Evolutionary conservation across 2,329 filamentous ascomycete species (phyloP).

Genomic region (Cyphellophora europaea): DNA sequence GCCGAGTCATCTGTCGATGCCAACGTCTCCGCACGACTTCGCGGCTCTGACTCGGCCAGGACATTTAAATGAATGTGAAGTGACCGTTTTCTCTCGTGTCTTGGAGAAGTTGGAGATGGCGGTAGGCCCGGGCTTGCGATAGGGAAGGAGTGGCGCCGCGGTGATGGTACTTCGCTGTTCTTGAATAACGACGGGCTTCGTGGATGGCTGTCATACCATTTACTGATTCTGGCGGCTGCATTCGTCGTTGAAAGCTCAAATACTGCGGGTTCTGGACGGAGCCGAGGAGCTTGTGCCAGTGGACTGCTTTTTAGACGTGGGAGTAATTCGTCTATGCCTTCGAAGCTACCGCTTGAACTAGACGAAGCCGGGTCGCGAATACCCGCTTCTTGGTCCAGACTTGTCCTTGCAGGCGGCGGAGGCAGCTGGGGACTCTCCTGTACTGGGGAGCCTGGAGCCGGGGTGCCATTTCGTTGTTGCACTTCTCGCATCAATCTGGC

Average conservation of each 20-base stretch:
- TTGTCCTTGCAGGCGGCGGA: too few relatives aligned
- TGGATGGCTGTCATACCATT: background rate
- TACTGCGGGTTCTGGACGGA: too few relatives aligned
- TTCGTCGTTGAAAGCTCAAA: background rate
- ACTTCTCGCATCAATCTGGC: background rate
- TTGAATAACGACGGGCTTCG: background rate
- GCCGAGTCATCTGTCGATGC: background rate
- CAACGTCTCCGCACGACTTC: background rate
- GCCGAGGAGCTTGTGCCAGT: too few relatives aligned
- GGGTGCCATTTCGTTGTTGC: background rate
- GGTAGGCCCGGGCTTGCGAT: background rate
- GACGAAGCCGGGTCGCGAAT: too few relatives aligned
- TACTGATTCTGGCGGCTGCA: background rate
- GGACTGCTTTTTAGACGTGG: background rate
- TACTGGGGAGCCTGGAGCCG: too few relatives aligned
- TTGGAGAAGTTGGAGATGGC: background rate
- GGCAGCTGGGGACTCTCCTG: too few relatives aligned
- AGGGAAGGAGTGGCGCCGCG: background rate
- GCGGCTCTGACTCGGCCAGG: background rate
- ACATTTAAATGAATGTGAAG: background rate
- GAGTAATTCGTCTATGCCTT: background rate
- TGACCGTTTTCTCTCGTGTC: background rate
- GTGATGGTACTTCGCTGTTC: background rate
- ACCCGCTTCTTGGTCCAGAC: too few relatives aligned
- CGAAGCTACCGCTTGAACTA: background rate